These are phyloP conservation scores for Talaromyces sp. DNA, from an alignment of 2,329 filamentous ascomycete species.

Conservation along the genomic window DNA sequence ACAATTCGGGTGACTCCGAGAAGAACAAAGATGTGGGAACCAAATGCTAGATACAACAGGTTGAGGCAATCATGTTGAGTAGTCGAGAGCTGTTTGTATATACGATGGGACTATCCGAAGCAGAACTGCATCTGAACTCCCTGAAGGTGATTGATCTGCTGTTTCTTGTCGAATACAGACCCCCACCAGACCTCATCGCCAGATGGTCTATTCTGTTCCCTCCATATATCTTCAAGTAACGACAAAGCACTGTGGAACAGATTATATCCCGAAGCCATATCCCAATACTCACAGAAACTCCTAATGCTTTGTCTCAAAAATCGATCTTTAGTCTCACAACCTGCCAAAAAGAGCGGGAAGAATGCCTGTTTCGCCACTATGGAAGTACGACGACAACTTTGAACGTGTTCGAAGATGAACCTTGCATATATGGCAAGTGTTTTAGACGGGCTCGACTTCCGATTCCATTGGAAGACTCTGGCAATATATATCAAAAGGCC, in stretches of 20 bases:
- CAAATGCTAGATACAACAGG: too few relatives aligned
- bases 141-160: background rate
- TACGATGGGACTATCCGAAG: background rate
- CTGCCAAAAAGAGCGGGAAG: slow-evolving; percentile 9
- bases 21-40: background rate
- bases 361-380: slow-evolving; percentile 12
- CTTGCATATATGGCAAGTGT: slow-evolving; percentile 3
- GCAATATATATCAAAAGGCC: slow-evolving; percentile 10
- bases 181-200: slow-evolving; percentile 6
- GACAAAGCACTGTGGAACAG: slow-evolving; percentile 1
- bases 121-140: background rate
- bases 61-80: too few relatives aligned
- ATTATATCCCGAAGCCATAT: background rate
- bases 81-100: background rate
- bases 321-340: slow-evolving; percentile 5
- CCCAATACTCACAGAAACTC: slow-evolving; percentile 9
- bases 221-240: slow-evolving; percentile 10
- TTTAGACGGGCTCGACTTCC: background rate
- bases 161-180: slow-evolving; percentile 6
- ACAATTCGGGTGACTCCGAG: background rate
- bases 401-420: slow-evolving; percentile 5
- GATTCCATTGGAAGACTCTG: slow-evolving; percentile 9
- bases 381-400: slow-evolving; percentile 9
- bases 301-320: background rate
- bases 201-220: background rate